phyloP scores from a whole-genome alignment of 1,284 basidiomycete species.

The Malassezia sympodialis region DNA sequence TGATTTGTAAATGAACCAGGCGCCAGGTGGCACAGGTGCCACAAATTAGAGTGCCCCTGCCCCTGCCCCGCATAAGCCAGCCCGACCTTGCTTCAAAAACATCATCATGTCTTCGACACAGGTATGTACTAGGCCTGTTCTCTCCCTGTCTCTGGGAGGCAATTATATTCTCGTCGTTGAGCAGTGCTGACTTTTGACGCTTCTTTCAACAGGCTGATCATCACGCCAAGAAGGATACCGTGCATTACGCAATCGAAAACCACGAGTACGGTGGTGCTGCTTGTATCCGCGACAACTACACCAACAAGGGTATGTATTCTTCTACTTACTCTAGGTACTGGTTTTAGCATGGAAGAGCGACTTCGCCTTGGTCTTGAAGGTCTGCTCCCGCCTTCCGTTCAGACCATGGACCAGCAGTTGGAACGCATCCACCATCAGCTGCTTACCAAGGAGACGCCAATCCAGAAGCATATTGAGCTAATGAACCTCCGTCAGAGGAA shows the following conservation, averaged over 20 bases:
- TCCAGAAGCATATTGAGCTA: conserved; percentile 75
- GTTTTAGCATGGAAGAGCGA: conserved; percentile 61
- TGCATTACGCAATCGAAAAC: conserved; percentile 25
- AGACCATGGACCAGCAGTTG: conserved; percentile 54
- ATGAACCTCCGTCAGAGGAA: conserved; percentile 63
- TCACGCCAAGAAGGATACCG: conserved; percentile 15
- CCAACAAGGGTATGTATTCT: conserved; percentile 36
- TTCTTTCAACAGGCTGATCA: not conserved
- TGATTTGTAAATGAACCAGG: not conserved
- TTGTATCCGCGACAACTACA: conserved; percentile 35
- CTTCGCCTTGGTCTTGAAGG: conserved; percentile 62
- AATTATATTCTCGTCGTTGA: not conserved
- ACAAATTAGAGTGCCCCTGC: not conserved
- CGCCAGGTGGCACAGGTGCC: not conserved
- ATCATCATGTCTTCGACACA: not conserved
- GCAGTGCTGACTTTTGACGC: not conserved
- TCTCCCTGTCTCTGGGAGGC: not conserved
- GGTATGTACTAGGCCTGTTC: not conserved
- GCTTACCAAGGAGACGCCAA: conserved; percentile 58
- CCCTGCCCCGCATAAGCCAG: not conserved
- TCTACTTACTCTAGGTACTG: conserved; percentile 50
- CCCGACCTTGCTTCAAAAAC: not conserved
- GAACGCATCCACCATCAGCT: conserved; percentile 61
- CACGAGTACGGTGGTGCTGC: conserved; percentile 35
- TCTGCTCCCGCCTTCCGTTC: conserved; percentile 58